Evolutionary conservation across 108 stramenopile genomes (phyloP), one percentile per base, ranked within the genome.

Genomic region (Schizochytrium sp.): DNA sequence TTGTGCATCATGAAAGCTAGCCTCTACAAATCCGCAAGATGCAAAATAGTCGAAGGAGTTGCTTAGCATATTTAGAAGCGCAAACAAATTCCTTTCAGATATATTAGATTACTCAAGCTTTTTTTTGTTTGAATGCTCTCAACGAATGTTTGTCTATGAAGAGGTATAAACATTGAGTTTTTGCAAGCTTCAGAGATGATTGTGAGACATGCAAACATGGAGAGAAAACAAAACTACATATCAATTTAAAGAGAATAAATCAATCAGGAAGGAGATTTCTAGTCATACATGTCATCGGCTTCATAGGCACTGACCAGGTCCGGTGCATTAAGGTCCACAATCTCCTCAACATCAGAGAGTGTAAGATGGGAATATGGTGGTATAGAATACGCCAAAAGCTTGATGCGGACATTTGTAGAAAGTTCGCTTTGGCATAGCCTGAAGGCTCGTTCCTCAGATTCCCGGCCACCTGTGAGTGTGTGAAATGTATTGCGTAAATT

Each of bases 331-430:
- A 44, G 40, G 12, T 38, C 7, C 42, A 69, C 64, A 69, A 69
- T 44, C 19, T 7, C 64, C 19, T 69, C 64, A 8, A 69, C 15
- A 44, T 69, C 64, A 44, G 64, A 69, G 44, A 69, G 64, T 28
- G 64, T 28, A 38, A 69, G 40, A 44, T 38, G 42, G 15, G 64
- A 13, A 69, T 44, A 69, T 38, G 64, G 64, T 15, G 64, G 7
- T 7, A 69, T 44, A 12, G 64, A 69, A 44, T 13, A 38, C 5
- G 64, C 7, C 42, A 69, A 44, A 0, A 69, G 28, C 28, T 69
- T 69, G 64, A 69, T 69, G 12, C 64, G 64, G 44, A 69, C 64
- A 15, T 69, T 69, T 38, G 64, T 69, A 2, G 64, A 69, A 44
- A 69, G 64, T 69, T 69, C 64, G 10, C 44, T 69, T 15, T 69